phyloP scores from a whole-genome alignment of 352 stramenopile species.

The Phytopythium oedochilum region DNA sequence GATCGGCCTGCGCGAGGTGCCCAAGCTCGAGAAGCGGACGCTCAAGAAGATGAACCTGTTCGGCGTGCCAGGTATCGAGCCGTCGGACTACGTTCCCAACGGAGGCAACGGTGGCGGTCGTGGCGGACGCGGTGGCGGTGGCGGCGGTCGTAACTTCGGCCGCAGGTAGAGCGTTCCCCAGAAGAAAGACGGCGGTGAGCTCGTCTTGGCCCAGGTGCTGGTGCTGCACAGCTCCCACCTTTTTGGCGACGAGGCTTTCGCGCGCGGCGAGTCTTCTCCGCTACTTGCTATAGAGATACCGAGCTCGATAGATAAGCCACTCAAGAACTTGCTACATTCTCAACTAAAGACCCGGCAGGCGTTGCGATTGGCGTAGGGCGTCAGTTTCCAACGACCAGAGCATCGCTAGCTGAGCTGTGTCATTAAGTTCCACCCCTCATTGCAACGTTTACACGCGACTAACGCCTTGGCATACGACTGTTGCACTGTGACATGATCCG shows the following conservation, averaged over 20 bases:
- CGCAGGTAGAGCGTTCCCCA: neutral
- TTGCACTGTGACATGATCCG: too few species aligned
- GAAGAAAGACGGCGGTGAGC: neutral
- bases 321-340: too few species aligned
- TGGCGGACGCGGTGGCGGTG: slow-evolving; percentile 2
- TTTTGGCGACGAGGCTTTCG: neutral
- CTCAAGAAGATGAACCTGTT: slow-evolving; percentile 85
- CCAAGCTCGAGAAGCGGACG: slow-evolving; percentile 82
- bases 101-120: slow-evolving; percentile 16
- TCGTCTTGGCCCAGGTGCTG: neutral
- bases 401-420: too few species aligned
- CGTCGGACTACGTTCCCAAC: slow-evolving; percentile 28
- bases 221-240: neutral
- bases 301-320: neutral
- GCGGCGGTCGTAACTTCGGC: slow-evolving; percentile 3
- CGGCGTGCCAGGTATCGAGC: slow-evolving; percentile 63
- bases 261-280: too few species aligned
- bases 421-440: too few species aligned
- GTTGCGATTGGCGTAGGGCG: too few species aligned
- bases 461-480: too few species aligned
- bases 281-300: neutral
- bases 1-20: slow-evolving; percentile 62
- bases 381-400: too few species aligned
- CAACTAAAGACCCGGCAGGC: too few species aligned
- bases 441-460: too few species aligned